Conservation (phyloP, 768 basidiomycete species). For the Lactarius indigo region DNA sequence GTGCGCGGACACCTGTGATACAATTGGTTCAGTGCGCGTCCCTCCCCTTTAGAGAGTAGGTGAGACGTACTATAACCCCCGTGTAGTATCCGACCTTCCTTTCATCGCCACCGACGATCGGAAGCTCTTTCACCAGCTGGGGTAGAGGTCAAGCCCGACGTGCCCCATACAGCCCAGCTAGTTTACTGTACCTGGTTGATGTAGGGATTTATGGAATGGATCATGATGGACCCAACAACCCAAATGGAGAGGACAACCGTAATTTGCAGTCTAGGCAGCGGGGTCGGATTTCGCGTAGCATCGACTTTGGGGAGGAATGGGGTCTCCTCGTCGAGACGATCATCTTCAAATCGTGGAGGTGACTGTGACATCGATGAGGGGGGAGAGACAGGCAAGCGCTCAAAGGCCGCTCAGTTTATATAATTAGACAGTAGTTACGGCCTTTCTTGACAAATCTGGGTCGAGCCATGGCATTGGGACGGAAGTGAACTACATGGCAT, state of each 20-base stretch:
- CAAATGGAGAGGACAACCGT: neutral
- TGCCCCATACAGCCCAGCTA: neutral
- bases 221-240: neutral
- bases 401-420: too few species aligned
- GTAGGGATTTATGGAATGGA: neutral
- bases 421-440: too few species aligned
- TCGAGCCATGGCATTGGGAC: too few species aligned
- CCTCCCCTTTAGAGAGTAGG: neutral
- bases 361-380: neutral
- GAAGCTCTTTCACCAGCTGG: neutral
- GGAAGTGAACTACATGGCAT: too few species aligned
- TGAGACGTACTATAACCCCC: neutral
- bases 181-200: neutral
- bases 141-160: neutral
- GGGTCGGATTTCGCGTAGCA: neutral
- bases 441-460: too few species aligned
- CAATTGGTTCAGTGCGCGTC: neutral
- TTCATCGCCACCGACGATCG: neutral
- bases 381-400: too few species aligned
- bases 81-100: neutral
- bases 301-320: neutral
- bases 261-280: neutral
- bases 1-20: neutral
- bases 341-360: neutral
- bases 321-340: neutral